These are phyloP conservation scores for Tetrapisispora pingtungensis DNA, from an alignment of 805 yeast genomes.

Conservation along the genomic window DNA sequence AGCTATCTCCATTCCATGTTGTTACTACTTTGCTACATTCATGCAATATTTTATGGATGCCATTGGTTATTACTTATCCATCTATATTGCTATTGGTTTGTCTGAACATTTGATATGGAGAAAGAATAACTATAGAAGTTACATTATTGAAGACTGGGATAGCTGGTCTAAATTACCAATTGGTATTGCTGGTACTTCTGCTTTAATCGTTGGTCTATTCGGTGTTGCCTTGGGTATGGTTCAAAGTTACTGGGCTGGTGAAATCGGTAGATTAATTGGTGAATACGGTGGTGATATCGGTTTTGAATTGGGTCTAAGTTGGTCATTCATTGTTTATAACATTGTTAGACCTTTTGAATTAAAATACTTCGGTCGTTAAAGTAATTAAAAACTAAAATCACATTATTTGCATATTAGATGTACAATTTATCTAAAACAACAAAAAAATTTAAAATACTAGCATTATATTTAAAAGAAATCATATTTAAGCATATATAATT, in stretches of 20 bases:
- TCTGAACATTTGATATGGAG: constrained; percentile 79
- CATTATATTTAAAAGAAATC: too few relatives aligned
- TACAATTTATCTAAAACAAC: neutral
- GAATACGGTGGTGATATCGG: constrained; percentile 76
- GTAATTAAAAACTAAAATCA: too few relatives aligned
- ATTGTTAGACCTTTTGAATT: constrained; percentile 53
- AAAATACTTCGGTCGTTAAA: constrained; percentile 42
- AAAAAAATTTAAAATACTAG: neutral
- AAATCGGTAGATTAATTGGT: constrained; percentile 53
- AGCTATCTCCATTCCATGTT: constrained; percentile 85
- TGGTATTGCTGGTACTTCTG: constrained; percentile 70
- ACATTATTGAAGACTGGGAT: constrained; percentile 54
- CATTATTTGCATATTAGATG: neutral
- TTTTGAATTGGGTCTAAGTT: constrained; percentile 62
- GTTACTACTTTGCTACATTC: constrained; percentile 58
- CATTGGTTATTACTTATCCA: constrained; percentile 84
- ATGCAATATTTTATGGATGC: constrained; percentile 84
- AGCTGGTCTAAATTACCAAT: constrained; percentile 52
- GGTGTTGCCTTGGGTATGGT: constrained; percentile 85
- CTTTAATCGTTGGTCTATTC: constrained; percentile 72
- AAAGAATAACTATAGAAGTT: constrained; percentile 43
- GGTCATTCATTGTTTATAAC: constrained; percentile 55
- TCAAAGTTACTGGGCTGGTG: constrained; percentile 78
- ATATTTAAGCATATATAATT: neutral
- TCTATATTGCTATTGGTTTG: constrained; percentile 65